These are phyloP conservation scores for Parastagonospora nodorum DNA, from an alignment of 2,329 filamentous ascomycete species.

Conservation along the genomic window DNA sequence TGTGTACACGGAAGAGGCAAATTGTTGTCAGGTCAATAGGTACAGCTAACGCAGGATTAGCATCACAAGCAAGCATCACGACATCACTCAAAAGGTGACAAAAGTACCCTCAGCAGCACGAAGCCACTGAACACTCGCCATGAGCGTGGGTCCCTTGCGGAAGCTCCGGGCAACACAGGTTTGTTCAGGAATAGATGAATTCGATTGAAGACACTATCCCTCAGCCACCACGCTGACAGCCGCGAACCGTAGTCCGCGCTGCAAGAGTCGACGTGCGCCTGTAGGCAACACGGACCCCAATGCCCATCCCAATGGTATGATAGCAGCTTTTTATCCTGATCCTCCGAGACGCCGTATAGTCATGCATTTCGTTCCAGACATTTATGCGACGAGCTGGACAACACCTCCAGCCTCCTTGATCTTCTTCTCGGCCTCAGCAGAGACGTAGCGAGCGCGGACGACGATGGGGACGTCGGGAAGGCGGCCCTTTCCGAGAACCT, in stretches of 20 bases:
- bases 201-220: conserved; percentile 52
- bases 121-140: too few species aligned
- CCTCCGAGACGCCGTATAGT: conserved; percentile 34
- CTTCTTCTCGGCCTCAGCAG: conserved; percentile 96
- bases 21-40: too few species aligned
- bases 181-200: conserved; percentile 58
- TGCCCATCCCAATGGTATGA: conserved; percentile 23
- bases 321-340: conserved; percentile 26
- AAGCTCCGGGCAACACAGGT: conserved; percentile 37
- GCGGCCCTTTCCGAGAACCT: conserved; percentile 98
- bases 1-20: too few species aligned
- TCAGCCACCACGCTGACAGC: conserved; percentile 58
- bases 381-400: conserved; percentile 90
- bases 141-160: not conserved
- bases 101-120: too few species aligned
- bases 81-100: too few species aligned
- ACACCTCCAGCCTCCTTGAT: conserved; percentile 97
- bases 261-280: conserved; percentile 42
- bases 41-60: too few species aligned
- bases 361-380: conserved; percentile 24
- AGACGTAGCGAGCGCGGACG: conserved; percentile 93
- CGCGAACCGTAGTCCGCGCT: conserved; percentile 5
- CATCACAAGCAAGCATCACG: too few species aligned
- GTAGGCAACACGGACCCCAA: conserved; percentile 34
- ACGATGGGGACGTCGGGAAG: conserved; percentile 91